These are phyloP conservation scores for Ophiostoma montium DNA, from an alignment of 2,329 filamentous ascomycete genomes.

Conservation along the genomic window DNA sequence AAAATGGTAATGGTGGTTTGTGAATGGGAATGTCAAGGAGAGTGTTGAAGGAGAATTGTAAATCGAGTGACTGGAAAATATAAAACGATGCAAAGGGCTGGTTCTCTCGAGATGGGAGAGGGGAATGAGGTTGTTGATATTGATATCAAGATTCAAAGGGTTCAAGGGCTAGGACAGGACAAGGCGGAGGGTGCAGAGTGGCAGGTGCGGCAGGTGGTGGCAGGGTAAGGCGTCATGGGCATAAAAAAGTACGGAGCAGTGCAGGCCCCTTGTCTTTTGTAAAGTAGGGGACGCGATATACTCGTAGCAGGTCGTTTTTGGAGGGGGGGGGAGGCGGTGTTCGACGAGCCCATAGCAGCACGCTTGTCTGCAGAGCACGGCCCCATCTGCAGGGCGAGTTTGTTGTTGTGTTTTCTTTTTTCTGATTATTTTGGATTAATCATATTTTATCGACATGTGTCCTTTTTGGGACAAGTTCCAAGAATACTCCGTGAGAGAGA, in stretches of 20 bases:
- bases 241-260: no score
- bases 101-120: not conserved
- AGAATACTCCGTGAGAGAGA: not conserved
- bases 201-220: not conserved
- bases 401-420: not conserved
- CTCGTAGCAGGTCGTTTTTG: not conserved
- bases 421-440: not conserved
- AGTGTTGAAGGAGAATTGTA: constrained; percentile 2
- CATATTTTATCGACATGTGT: not conserved
- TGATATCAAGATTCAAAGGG: constrained; percentile 4
- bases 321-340: constrained; percentile 1
- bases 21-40: not conserved
- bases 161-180: no score
- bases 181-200: not conserved
- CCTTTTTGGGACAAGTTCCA: no score
- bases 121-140: constrained; percentile 11
- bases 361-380: not conserved
- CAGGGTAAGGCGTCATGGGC: no score
- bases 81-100: not conserved
- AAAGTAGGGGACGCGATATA: not conserved
- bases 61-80: not conserved
- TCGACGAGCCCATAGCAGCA: not conserved
- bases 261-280: constrained; percentile 1
- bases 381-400: not conserved
- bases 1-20: not conserved